Evolutionary conservation across 345 rosid genomes (phyloP), one percentile per base, ranked within the genome.

Genomic region (Pelargonium nanum): DNA sequence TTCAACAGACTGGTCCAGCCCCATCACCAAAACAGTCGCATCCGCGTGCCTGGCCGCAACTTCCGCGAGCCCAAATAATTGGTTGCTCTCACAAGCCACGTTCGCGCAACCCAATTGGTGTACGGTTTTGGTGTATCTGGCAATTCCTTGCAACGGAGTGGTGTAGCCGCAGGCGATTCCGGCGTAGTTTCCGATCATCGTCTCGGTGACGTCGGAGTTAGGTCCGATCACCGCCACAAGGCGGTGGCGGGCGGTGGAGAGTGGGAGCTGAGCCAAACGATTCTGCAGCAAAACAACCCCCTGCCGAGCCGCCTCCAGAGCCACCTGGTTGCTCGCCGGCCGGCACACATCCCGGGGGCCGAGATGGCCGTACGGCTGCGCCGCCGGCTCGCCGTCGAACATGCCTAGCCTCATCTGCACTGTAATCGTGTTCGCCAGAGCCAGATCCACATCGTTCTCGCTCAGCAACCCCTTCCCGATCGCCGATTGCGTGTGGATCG

Each of bases 171-270:
- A 90, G 10, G 96, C 85, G 24, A 82, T 76, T 0, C 99, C 97
- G 48, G 96, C 98, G 66, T 91, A 91, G 61, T 93, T 93, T 45
- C 99, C 99, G 0, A 93, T 89, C 99, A 93, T 93, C 17, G 99
- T 84, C 45, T 59, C 80, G 0, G 96, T 87, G 20, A 75, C 99
- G 26, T 89, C 94, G 5, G 99, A 85, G 73, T 93, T 89, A 19
- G 99, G 99, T 20, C 99, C 99, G 5, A 93, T 81, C 55, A 87
- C 99, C 4, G 97, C 97, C 5, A 93, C 72, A 1, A 79, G 75
- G 0, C 65, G 89, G 59, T 89, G 83, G 13, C 69, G 83, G 5
- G 58, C 44, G 0, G 74, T 67, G 12, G 95, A 84, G 22, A 93
- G 76, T 0, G 96, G 96, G 58, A 93, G 69, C 12, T 91, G 61